phyloP scores from a whole-genome alignment of 164 flowering plant species.

The Vitis riparia region DNA sequence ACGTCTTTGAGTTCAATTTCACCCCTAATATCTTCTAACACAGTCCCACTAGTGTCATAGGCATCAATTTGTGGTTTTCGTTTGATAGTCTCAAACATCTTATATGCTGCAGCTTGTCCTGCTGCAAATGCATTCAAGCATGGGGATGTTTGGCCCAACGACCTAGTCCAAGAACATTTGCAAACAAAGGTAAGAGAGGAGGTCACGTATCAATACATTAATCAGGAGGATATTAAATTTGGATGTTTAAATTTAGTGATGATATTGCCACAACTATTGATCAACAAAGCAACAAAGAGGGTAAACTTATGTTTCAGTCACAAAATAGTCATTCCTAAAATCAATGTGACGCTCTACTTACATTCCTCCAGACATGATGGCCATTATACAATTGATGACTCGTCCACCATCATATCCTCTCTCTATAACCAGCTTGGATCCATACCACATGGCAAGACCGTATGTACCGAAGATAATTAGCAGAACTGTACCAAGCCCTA shows the following conservation, averaged over 20 bases:
- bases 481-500: conserved; percentile 51
- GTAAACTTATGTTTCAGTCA: no score
- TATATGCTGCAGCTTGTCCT: conserved; percentile 77
- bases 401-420: conserved; percentile 67
- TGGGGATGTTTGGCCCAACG: conserved; percentile 61
- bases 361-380: conserved; percentile 66
- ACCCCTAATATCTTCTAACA: conserved; percentile 59
- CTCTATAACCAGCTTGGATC: conserved; percentile 47
- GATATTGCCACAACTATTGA: no score
- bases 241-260: background rate
- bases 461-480: conserved; percentile 39
- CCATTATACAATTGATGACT: conserved; percentile 57
- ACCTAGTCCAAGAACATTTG: conserved; percentile 29
- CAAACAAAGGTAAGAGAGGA: background rate
- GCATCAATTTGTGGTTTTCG: conserved; percentile 62
- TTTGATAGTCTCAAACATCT: conserved; percentile 73
- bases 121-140: conserved; percentile 59
- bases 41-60: conserved; percentile 38
- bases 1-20: conserved; percentile 77
- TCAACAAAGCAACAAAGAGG: no score
- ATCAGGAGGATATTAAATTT: background rate
- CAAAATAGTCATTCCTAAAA: no score
- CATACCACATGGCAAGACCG: conserved; percentile 73
- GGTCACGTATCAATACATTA: background rate
- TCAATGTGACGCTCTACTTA: conserved; percentile 29